Base-by-base conservation (phyloP, 2,329 filamentous ascomycete genomes). In the Monascus ruber region DNA sequence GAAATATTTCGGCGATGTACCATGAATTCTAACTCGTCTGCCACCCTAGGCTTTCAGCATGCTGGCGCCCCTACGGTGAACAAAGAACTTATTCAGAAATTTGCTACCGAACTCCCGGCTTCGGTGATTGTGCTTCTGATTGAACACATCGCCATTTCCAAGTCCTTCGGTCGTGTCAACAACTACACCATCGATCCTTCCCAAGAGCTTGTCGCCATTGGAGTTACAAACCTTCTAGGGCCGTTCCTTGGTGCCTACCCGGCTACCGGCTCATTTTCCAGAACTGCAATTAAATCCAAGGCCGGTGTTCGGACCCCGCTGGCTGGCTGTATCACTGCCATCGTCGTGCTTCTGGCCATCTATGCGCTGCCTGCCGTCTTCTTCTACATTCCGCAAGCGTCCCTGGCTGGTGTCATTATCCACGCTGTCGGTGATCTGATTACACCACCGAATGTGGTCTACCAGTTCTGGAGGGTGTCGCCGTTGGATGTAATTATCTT, bases 231-330 rank as follows among this genome's bases (percentile, higher is more conserved):
- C 58, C 70, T 96, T 31, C 71, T 96, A 5, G 88, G 85, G 1
- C 87, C 91, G 2, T 94, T 96, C 66, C 72, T 96, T 2, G 91
- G 89, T 37, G 91, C 74, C 2, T 98, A 94, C 55, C 85, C 89
- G 9, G 84, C 86, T 0, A 98, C 89, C 2, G 91, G 91, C 1
- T 96, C 91, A 2, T 96, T 96, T 71, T 94, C 85, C 29, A 80
- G 91, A 44, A 96, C 91, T 26, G 89, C 91, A 38, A 95, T 96
- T 66, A 94, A 95, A 63, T 91, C 89, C 4, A 96, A 96, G 64
- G 88, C 91, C 36, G 91, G 91, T 54, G 89, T 95, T 4, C 79
- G 86, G 24, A 95, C 88, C 0, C 89, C 89, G 1, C 79, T 94
- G 40, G 87, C 85, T 10, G 89, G 91, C 64, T 74, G 94, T 33